These are phyloP conservation scores for Noccaea caerulescens DNA, from an alignment of 345 rosid genomes.

Conservation along the genomic window DNA sequence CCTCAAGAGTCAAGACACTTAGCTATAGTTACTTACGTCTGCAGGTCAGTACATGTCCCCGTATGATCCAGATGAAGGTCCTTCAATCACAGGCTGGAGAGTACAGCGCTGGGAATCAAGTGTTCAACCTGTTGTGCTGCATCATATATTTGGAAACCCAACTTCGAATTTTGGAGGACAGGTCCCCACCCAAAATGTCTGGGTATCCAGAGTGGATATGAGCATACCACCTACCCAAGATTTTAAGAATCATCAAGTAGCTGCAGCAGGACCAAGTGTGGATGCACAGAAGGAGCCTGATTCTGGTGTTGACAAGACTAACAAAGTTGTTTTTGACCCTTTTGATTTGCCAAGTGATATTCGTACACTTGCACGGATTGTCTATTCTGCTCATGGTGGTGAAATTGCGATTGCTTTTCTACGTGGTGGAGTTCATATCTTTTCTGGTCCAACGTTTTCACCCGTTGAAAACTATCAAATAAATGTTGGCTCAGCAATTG, in stretches of 20 bases:
- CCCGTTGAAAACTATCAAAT: constrained; percentile 95
- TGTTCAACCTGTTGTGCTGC: constrained; percentile 95
- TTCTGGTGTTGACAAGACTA: constrained; percentile 60
- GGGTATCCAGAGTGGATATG: constrained; percentile 94
- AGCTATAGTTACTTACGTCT: constrained; percentile 26
- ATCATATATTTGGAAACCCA: constrained; percentile 95
- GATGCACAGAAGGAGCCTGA: constrained; percentile 62
- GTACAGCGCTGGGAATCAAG: constrained; percentile 99
- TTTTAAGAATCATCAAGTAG: constrained; percentile 65
- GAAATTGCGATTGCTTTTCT: constrained; percentile 97
- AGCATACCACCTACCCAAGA: constrained; percentile 92
- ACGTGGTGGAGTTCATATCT: constrained; percentile 94
- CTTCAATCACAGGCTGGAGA: constrained; percentile 99
- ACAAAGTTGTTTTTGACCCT: constrained; percentile 88
- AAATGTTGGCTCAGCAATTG: constrained; percentile 93
- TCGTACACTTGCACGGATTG: constrained; percentile 89
- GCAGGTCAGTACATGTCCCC: constrained; percentile 99
- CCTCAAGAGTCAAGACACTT: constrained; percentile 11
- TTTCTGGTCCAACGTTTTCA: constrained; percentile 91
- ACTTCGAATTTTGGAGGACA: constrained; percentile 92
- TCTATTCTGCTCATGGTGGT: constrained; percentile 99
- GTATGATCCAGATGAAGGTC: constrained; percentile 99
- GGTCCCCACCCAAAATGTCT: constrained; percentile 94
- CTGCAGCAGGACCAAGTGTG: constrained; percentile 55
- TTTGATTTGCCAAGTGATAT: constrained; percentile 97